Evolutionary conservation across 208 protist species (phyloP), one percentile per base, ranked within the genome.

Genomic region (Wallacemonas collosoma): DNA sequence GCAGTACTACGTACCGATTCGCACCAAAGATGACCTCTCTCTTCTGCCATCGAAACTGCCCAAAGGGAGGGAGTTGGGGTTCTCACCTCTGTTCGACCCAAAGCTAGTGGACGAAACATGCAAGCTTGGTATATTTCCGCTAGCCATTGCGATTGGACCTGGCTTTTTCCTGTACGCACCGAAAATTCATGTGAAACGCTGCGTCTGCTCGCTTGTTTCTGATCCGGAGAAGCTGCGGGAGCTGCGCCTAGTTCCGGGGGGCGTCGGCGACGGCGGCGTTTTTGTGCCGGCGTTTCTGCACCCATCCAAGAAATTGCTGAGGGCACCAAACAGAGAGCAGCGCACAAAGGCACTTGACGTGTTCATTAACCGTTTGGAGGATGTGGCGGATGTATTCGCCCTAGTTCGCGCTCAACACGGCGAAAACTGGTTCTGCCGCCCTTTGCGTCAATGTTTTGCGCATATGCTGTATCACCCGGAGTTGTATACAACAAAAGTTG

Each of bases 361-460:
- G 2, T 95, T 88, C 66, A 61, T 97, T 8, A 95, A 97, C 60
- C 77, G 88, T 9, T 53, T 66, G 26, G 89, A 90, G 43, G 91
- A 95, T 64, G 2, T 94, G 6, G 69, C 36, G 2, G 81, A 85
- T 47, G 83, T 91, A 36, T 76, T 97, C 54, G 70, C 73, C 6
- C 68, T 93, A 11, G 89, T 97, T 54, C 50, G 62, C 9, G 60
- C 66, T 11, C 89, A 94, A 66, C 89, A 95, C 71, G 85, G 88
- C 11, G 90, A 97, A 51, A 93, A 90, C 51, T 97, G 93, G 90
- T 55, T 97, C 1, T 97, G 90, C 61, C 72, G 70, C n/a, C 71
- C 79, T 0, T 69, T 97, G 54, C 90, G 93, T 7, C 45, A 72
- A 36, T 93, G 88, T 61, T 64, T 95, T 55, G 50, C 84, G 1